Percentiles rank a stretch among this genome's conserved stretches.
Conservation (phyloP, 306 rosid genomes). For the Gastrolobium villosum region DNA sequence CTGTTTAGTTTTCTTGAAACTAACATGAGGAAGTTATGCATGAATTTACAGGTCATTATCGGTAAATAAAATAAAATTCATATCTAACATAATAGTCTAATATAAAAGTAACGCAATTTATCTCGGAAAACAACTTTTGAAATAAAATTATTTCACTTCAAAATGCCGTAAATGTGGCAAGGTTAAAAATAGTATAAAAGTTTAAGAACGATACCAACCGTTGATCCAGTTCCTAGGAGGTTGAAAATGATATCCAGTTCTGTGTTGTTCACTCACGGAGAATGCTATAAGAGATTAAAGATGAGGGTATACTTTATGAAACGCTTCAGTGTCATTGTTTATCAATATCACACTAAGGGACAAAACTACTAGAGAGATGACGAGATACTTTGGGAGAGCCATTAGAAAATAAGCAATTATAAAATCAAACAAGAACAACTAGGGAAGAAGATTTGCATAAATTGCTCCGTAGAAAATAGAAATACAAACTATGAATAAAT, state of each 20-base stretch:
- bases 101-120: too few species aligned
- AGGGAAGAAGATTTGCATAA: too few species aligned
- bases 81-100: too few species aligned
- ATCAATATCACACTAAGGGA: conserved; percentile 19
- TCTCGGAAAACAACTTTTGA: too few species aligned
- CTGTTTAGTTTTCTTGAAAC: conserved; percentile 31
- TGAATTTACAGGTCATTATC: conserved; percentile 7
- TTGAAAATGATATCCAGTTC: conserved; percentile 85
- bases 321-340: conserved; percentile 63
- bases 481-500: not conserved
- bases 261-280: conserved; percentile 45
- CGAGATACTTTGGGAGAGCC: conserved; percentile 34
- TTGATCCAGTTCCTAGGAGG: conserved; percentile 89
- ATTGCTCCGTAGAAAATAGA: not conserved
- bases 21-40: not conserved
- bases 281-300: conserved; percentile 57
- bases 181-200: too few species aligned
- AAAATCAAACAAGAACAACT: too few species aligned
- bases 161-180: too few species aligned
- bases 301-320: conserved; percentile 59
- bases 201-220: conserved; percentile 54
- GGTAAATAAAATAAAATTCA: too few species aligned
- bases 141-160: too few species aligned
- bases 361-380: conserved; percentile 30
- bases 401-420: not conserved